Base-by-base conservation (phyloP, 2,329 filamentous ascomycete genomes). In the Monosporascus cannonballus region DNA sequence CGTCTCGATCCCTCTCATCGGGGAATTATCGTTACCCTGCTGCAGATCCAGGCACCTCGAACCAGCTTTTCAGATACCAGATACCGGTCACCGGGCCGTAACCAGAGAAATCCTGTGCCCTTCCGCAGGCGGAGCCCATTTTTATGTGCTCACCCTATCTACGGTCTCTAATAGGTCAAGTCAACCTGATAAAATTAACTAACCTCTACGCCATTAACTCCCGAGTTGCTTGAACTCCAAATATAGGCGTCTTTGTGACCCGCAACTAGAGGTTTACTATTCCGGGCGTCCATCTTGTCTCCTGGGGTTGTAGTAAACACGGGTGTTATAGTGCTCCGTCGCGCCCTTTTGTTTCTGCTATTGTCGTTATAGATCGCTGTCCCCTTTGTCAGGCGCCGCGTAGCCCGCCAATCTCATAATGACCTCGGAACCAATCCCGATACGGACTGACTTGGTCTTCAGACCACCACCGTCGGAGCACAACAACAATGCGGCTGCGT, bases 381-480 rank as follows among this genome's bases (percentile, higher is more conserved):
- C n/a, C 22, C 18, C 36, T 20, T 38, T 38, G 17, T 6, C 36
- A 37, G 24, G 14, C 42, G 17, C 17, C 24, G 42, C 42, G 5
- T 46, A 46, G 42, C 42, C 25, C 49, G 39, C 47, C 25, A 54
- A 47, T 49, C 46, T 38, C 54, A 69, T 66, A 66, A 51, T 64
- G 56, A 57, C 64, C 14, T 48, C 65, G 51, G 60, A 62, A 50
- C 66, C 66, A n/a, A 69, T 68, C 46, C 62, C 64, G 34, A 68
- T 69, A 51, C 64, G 61, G 52, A 67, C 66, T 49, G 61, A 69
- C 53, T 51, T 68, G 57, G 63, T 59, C 53, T 56, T 67, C 57
- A 62, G 66, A 48, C 62, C 66, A 51, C 59, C 56, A 27, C 57
- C 64, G 3, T 47, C 51, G 41, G 65, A 68, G 45, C 63, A 61